Conservation (phyloP, 495 filamentous ascomycete genomes). For the Penicillium manginii region DNA sequence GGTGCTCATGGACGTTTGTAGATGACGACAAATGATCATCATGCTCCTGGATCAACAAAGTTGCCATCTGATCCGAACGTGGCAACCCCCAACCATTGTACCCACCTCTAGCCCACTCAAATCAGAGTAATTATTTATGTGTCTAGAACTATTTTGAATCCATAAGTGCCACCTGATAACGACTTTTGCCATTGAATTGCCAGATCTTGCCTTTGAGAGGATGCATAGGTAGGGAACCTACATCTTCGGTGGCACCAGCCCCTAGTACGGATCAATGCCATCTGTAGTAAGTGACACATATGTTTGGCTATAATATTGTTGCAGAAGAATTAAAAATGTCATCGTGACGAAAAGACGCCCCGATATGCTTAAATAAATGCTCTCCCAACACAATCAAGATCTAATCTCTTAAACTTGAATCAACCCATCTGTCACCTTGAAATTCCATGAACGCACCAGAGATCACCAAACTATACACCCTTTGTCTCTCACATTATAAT, state of each 20-base stretch:
- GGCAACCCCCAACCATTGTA: neutral
- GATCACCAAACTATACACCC: neutral
- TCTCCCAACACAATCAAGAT: neutral
- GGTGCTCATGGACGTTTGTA: neutral
- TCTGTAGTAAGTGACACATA: neutral
- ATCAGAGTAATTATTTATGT: neutral
- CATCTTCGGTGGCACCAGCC: neutral
- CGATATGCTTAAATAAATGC: constrained; percentile 11
- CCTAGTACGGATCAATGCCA: neutral
- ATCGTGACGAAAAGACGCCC: constrained; percentile 7
- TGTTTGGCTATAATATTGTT: neutral
- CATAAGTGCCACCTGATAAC: neutral
- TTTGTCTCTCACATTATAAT: no score
- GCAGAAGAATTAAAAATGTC: neutral
- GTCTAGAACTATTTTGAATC: neutral
- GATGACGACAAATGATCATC: constrained; percentile 17
- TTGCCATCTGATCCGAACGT: constrained; percentile 2
- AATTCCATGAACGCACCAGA: neutral
- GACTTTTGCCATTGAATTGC: neutral
- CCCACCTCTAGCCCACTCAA: neutral
- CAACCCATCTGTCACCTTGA: neutral
- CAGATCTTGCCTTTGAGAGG: neutral
- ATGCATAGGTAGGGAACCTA: neutral
- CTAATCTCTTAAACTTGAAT: neutral
- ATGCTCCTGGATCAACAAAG: neutral